These are phyloP conservation scores for Crithidia mellificae DNA, from an alignment of 208 protist genomes.

Conservation along the genomic window DNA sequence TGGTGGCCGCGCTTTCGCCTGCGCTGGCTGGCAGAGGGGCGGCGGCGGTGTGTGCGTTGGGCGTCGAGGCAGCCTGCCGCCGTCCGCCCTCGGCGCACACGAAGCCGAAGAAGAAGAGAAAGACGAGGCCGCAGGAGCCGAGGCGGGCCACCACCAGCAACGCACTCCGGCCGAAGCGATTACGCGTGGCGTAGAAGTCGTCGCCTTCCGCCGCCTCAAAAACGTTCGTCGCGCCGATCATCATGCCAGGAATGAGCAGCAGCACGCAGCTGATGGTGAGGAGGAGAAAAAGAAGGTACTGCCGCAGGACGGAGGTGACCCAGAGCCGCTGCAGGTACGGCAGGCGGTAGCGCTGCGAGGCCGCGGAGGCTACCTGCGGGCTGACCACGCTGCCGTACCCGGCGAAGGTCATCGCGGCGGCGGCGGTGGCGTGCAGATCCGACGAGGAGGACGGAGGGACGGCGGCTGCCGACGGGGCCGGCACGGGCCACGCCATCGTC, in stretches of 20 bases:
- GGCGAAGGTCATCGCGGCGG: neutral
- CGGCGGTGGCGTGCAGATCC: neutral
- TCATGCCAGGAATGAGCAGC: constrained; percentile 35
- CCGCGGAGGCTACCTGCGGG: neutral
- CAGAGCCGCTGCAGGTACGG: constrained; percentile 46
- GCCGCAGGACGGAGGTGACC: constrained; percentile 46
- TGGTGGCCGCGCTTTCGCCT: too few relatives aligned
- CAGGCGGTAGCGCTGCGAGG: constrained; percentile 27
- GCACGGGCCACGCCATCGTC: neutral
- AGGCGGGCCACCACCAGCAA: constrained; percentile 29
- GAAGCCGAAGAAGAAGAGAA: constrained; percentile 13
- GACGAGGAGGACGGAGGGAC: too few relatives aligned
- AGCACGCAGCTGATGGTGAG: constrained; percentile 24
- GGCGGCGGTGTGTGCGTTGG: too few relatives aligned
- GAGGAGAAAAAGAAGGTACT: constrained; percentile 43
- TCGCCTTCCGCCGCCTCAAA: constrained; percentile 32
- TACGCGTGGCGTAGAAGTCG: constrained; percentile 35
- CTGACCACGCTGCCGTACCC: neutral
- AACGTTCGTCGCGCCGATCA: constrained; percentile 34
- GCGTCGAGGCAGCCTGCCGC: neutral
- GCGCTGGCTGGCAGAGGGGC: neutral
- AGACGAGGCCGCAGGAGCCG: constrained; percentile 13
- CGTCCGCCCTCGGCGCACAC: constrained; percentile 3
- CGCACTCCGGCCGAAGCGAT: constrained; percentile 37
- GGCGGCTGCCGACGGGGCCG: neutral